These are phyloP conservation scores for Linaria vulgaris DNA, from an alignment of 257 asterid species.

Conservation along the genomic window DNA sequence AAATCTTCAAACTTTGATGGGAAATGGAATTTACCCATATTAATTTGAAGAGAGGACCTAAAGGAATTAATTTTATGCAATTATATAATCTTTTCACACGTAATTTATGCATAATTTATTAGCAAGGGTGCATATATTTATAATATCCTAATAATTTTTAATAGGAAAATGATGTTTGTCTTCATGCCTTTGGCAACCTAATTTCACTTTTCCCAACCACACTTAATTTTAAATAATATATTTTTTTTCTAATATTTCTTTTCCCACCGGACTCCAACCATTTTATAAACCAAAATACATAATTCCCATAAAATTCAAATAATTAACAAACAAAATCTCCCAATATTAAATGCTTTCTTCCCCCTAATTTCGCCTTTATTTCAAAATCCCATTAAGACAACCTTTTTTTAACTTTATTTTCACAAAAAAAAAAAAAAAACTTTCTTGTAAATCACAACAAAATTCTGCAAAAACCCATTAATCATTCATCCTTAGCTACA, in stretches of 20 bases:
- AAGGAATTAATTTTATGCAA: too few relatives aligned
- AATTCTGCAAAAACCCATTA: conserved; percentile 13
- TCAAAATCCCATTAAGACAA: conserved; percentile 50
- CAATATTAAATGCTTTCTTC: conserved; percentile 36
- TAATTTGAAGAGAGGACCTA: too few relatives aligned
- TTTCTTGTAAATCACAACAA: too few relatives aligned
- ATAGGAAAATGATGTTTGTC: conserved; percentile 58
- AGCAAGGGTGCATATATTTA: not conserved
- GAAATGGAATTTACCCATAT: too few relatives aligned
- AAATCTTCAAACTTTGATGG: too few relatives aligned
- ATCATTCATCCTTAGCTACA: too few relatives aligned
- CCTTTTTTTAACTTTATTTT: too few relatives aligned
- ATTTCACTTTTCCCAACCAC: conserved; percentile 95
- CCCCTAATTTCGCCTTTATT: conserved; percentile 24
- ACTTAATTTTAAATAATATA: too few relatives aligned
- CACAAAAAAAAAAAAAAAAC: too few relatives aligned
- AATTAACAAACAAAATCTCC: conserved; percentile 49
- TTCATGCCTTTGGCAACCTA: conserved; percentile 87
- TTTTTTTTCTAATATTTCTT: conserved; percentile 18
- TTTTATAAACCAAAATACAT: conserved; percentile 87
- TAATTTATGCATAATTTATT: too few relatives aligned
- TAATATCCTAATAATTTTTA: conserved; percentile 10
- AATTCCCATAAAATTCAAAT: conserved; percentile 45
- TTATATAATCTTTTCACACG: too few relatives aligned
- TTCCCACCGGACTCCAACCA: conserved; percentile 74